A percentile compares a stretch with the other conserved stretches of the same genome.
Evolutionary conservation across 345 rosid genomes (phyloP).

Genomic region (Physaria fendleri): DNA sequence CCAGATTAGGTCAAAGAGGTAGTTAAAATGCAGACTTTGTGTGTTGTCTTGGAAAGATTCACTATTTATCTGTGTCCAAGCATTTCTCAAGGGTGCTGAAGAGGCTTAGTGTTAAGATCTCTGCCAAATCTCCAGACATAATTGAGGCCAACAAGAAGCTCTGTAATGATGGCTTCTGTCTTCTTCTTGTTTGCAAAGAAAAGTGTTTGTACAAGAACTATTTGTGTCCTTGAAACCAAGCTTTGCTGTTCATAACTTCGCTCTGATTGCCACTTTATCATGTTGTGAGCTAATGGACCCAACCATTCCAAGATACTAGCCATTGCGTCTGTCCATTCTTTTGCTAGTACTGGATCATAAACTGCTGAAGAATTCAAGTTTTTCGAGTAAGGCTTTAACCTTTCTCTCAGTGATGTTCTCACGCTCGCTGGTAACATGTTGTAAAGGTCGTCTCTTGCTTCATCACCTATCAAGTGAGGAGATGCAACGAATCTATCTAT

Average conservation of each 20-base stretch:
- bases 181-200: slow-evolving; percentile 89
- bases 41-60: background rate
- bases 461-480: slow-evolving; percentile 90
- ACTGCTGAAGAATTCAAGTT: slow-evolving; percentile 48
- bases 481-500: slow-evolving; percentile 87
- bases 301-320: too few relatives aligned
- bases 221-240: slow-evolving; percentile 69
- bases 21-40: slow-evolving; percentile 6
- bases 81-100: slow-evolving; percentile 60
- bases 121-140: slow-evolving; percentile 76
- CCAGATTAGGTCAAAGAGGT: too few relatives aligned
- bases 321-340: too few relatives aligned
- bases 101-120: slow-evolving; percentile 68
- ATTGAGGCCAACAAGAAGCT: slow-evolving; percentile 95
- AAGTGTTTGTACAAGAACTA: slow-evolving; percentile 88
- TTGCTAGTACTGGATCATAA: too few relatives aligned
- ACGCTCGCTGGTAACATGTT: slow-evolving; percentile 84
- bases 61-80: slow-evolving; percentile 36
- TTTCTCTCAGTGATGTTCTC: slow-evolving; percentile 58
- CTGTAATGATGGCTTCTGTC: slow-evolving; percentile 84
- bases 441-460: slow-evolving; percentile 95
- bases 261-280: too few relatives aligned
- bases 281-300: too few relatives aligned
- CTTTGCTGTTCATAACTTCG: slow-evolving; percentile 92
- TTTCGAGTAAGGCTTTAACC: slow-evolving; percentile 70